A percentile compares a stretch with the other conserved stretches of the same genome.
phyloP scores from a whole-genome alignment of 2,329 filamentous ascomycete species.

The Sarocladium strictum region DNA sequence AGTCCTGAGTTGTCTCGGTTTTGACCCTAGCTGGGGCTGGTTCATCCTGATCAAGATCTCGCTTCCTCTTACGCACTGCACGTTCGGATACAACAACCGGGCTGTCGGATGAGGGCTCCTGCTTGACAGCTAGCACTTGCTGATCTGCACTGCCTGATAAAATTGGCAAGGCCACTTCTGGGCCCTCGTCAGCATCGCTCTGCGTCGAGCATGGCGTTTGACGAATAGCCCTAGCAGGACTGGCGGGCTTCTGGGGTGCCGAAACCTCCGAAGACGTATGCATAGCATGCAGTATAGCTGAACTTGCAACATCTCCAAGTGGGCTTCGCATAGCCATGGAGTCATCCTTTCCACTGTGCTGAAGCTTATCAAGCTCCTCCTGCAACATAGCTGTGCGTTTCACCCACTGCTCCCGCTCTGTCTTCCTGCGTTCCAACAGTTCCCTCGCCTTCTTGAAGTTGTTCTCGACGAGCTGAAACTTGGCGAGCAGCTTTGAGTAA shows the following conservation, averaged over 20 bases:
- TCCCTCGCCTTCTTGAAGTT: slow-evolving; percentile 36
- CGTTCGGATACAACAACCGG: slow-evolving; percentile 47
- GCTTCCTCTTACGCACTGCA: slow-evolving; percentile 41
- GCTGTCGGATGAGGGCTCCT: slow-evolving; percentile 48
- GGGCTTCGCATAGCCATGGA: not conserved
- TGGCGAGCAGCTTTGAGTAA: slow-evolving; percentile 31
- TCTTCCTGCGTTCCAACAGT: slow-evolving; percentile 32
- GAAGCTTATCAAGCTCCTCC: slow-evolving; percentile 30
- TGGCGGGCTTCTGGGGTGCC: not conserved
- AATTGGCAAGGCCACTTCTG: slow-evolving; percentile 18
- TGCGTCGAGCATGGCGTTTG: slow-evolving; percentile 8
- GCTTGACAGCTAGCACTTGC: slow-evolving; percentile 30
- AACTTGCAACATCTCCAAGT: not conserved
- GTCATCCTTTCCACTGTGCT: slow-evolving; percentile 7
- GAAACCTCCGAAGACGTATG: too few species aligned
- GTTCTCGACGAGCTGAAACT: slow-evolving; percentile 33
- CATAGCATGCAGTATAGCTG: too few species aligned
- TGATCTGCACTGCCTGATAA: slow-evolving; percentile 12
- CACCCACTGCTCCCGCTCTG: slow-evolving; percentile 39
- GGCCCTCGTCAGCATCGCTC: slow-evolving; percentile 9
- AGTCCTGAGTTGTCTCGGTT: slow-evolving; percentile 26
- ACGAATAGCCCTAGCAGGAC: not conserved
- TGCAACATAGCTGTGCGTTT: slow-evolving; percentile 22
- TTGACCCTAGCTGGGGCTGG: slow-evolving; percentile 33
- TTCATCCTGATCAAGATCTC: slow-evolving; percentile 18